Evolutionary conservation across 768 basidiomycete species (phyloP).

Genomic region (Boletus reticuloceps): DNA sequence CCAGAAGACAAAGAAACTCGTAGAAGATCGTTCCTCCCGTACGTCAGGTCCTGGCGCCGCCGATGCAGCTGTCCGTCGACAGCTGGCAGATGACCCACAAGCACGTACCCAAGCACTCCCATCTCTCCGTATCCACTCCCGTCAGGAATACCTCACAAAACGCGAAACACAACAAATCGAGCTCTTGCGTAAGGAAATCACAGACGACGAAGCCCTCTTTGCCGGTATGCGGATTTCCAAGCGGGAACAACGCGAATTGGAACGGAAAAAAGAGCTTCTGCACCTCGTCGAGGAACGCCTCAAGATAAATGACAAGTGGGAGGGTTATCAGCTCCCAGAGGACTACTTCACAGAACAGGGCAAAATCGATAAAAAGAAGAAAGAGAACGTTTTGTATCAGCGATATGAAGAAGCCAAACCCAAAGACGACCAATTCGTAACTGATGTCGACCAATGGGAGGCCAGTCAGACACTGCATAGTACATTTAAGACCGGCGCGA

Average conservation of each 20-base stretch:
- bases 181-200: conserved; percentile 86
- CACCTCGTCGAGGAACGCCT: conserved; percentile 91
- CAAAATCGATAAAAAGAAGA: conserved; percentile 96
- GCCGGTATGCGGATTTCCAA: conserved; percentile 88
- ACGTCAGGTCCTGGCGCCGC: conserved; percentile 62
- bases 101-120: conserved; percentile 57
- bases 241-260: conserved; percentile 76
- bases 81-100: conserved; percentile 75
- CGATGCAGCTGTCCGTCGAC: conserved; percentile 78
- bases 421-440: conserved; percentile 91
- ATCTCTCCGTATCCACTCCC: conserved; percentile 80
- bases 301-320: conserved; percentile 92
- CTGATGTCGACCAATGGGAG: conserved; percentile 98
- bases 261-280: conserved; percentile 89
- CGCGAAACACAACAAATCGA: conserved; percentile 97
- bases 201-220: conserved; percentile 91
- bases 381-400: conserved; percentile 86
- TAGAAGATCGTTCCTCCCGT: conserved; percentile 89
- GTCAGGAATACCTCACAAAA: conserved; percentile 95
- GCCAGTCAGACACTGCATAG: conserved; percentile 86
- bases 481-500: conserved; percentile 85
- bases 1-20: conserved; percentile 84
- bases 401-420: conserved; percentile 94
- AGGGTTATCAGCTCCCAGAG: conserved; percentile 95
- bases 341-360: conserved; percentile 99